phyloP scores from a whole-genome alignment of 2,329 filamentous ascomycete genomes.

The Epichloe typhina region DNA sequence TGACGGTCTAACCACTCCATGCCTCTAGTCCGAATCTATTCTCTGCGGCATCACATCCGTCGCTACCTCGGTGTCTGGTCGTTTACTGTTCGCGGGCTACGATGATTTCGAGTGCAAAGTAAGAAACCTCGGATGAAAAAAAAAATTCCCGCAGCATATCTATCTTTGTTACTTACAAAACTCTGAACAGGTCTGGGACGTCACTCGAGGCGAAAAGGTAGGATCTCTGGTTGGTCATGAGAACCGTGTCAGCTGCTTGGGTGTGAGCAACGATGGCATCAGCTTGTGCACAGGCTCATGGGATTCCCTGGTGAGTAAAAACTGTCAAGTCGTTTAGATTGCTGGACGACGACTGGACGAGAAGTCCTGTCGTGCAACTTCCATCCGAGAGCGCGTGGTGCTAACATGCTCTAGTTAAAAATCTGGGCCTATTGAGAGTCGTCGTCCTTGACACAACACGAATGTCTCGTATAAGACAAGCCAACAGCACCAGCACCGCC shows the following conservation, averaged over 20 bases:
- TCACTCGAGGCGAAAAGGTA: slow-evolving; percentile 91
- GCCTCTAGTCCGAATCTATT: slow-evolving; percentile 75
- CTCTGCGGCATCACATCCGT: slow-evolving; percentile 97
- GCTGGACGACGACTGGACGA: neutral
- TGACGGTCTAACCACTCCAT: slow-evolving; percentile 9
- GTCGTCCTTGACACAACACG: slow-evolving; percentile 10
- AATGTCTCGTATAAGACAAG: slow-evolving; percentile 16
- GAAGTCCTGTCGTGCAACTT: neutral
- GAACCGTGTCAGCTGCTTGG: slow-evolving; percentile 96
- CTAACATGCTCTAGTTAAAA: slow-evolving; percentile 49
- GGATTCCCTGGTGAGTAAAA: slow-evolving; percentile 81
- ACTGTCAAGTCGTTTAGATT: neutral
- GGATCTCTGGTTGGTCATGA: slow-evolving; percentile 94
- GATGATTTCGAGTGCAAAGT: slow-evolving; percentile 99
- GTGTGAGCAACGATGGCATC: slow-evolving; percentile 97
- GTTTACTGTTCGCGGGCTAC: slow-evolving; percentile 91
- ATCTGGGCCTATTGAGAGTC: slow-evolving; percentile 64
- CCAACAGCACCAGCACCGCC: slow-evolving; percentile 16
- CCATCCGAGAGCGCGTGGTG: neutral
- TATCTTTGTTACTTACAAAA: slow-evolving; percentile 5
- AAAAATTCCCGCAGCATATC: neutral
- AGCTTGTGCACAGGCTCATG: slow-evolving; percentile 98
- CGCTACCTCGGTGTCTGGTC: slow-evolving; percentile 90
- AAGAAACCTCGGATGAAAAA: slow-evolving; percentile 9
- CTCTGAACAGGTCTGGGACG: slow-evolving; percentile 77